phyloP scores from a whole-genome alignment of 163 green algal genomes.

The Scenedesmus sp. region DNA sequence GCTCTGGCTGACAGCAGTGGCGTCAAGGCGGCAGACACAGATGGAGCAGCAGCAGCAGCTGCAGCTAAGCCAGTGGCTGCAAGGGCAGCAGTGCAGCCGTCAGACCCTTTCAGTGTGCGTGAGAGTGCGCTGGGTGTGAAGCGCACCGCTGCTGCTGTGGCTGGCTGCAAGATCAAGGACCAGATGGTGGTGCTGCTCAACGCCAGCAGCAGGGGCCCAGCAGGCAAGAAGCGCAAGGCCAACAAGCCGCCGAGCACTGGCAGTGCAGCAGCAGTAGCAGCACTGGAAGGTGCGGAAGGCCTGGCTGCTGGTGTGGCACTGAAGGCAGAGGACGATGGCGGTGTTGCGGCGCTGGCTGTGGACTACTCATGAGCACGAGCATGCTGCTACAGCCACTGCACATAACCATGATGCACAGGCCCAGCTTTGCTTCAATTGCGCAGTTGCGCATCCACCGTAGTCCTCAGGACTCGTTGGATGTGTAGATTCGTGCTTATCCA shows the following conservation, averaged over 20 bases:
- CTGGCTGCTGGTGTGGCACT: background rate
- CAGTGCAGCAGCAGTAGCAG: background rate
- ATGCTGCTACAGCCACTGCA: no score
- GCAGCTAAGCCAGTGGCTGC: background rate
- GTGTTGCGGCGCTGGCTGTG: background rate
- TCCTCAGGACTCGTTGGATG: no score
- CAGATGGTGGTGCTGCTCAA: slow-evolving; percentile 13
- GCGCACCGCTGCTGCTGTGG: slow-evolving; percentile 16
- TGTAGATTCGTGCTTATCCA: no score
- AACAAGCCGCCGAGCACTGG: background rate
- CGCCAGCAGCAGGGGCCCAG: background rate
- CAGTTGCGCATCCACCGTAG: no score
- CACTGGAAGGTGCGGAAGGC: background rate
- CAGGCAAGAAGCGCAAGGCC: background rate
- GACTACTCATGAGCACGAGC: background rate
- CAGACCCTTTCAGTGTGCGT: background rate
- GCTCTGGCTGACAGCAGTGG: background rate
- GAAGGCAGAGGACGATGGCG: background rate
- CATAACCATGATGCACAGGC: no score
- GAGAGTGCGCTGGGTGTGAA: background rate
- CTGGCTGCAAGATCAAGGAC: slow-evolving; percentile 22
- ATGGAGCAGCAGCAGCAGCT: background rate
- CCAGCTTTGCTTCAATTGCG: no score
- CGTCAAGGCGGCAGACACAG: background rate
- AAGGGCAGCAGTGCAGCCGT: background rate